Conservation (phyloP, 164 flowering plant species). For the Litsea cubeba region DNA sequence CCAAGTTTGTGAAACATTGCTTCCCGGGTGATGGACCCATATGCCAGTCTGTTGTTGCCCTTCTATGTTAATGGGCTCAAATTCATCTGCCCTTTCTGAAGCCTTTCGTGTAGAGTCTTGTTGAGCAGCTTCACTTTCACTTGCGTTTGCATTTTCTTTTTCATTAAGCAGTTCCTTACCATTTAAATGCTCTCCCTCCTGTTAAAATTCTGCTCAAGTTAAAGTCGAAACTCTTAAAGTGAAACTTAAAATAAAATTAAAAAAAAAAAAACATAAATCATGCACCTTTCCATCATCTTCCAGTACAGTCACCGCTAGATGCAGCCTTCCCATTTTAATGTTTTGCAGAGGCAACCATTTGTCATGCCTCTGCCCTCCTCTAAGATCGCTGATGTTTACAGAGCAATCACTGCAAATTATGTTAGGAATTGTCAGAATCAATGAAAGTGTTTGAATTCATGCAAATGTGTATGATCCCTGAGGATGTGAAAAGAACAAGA, state of each 20-base stretch:
- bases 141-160: constrained; percentile 17
- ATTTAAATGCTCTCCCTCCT: constrained; percentile 26
- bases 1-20: constrained; percentile 60
- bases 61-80: constrained; percentile 70
- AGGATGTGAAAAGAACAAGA: neutral
- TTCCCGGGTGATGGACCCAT: constrained; percentile 93
- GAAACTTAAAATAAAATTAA: neutral
- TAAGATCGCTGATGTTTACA: constrained; percentile 45
- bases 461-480: neutral
- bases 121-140: constrained; percentile 20
- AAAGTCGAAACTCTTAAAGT: neutral
- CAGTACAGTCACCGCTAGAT: constrained; percentile 63
- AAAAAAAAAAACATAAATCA: neutral
- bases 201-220: constrained; percentile 15
- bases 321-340: constrained; percentile 82
- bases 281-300: constrained; percentile 52
- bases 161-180: constrained; percentile 17
- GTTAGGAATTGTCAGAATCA: neutral
- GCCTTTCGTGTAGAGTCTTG: constrained; percentile 29
- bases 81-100: constrained; percentile 40
- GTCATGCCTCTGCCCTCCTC: constrained; percentile 75
- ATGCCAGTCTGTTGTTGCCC: constrained; percentile 69
- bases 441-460: neutral
- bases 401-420: constrained; percentile 56
- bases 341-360: constrained; percentile 87